phyloP scores from a whole-genome alignment of 176 grass and related monocot species.

The Lolium perenne region DNA sequence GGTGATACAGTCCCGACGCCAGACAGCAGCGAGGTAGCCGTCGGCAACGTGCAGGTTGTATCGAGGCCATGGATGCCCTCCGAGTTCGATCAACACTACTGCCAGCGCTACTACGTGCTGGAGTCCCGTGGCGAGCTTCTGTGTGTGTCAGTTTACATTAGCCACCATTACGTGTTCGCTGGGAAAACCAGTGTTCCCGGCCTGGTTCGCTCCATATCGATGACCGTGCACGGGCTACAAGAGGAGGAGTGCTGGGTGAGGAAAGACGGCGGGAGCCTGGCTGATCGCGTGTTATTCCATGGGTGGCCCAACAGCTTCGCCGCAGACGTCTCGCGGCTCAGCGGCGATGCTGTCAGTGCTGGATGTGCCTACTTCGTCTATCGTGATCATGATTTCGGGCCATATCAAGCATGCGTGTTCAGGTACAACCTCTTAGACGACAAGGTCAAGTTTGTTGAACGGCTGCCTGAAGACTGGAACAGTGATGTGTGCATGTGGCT shows the following conservation, averaged over 20 bases:
- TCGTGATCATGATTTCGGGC: not conserved
- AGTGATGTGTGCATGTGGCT: not conserved
- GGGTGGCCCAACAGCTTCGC: not conserved
- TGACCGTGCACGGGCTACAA: not conserved
- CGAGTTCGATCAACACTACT: no score
- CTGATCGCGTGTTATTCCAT: not conserved
- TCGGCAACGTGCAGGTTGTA: no score
- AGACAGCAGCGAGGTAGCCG: no score
- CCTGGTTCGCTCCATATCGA: not conserved
- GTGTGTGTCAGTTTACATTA: not conserved
- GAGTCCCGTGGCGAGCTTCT: conserved; percentile 16
- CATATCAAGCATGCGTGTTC: not conserved
- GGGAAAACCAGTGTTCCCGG: not conserved
- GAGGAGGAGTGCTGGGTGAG: not conserved
- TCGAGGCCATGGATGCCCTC: no score
- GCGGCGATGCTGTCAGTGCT: not conserved
- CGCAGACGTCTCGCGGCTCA: not conserved
- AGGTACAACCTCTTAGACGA: not conserved
- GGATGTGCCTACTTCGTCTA: not conserved
- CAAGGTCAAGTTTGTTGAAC: not conserved
- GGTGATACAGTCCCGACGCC: no score
- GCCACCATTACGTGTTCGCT: not conserved
- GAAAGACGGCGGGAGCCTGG: not conserved
- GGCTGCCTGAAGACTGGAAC: not conserved
- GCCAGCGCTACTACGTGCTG: not conserved